Conservation (phyloP, 345 rosid species). For the Ceriops zippeliana region DNA sequence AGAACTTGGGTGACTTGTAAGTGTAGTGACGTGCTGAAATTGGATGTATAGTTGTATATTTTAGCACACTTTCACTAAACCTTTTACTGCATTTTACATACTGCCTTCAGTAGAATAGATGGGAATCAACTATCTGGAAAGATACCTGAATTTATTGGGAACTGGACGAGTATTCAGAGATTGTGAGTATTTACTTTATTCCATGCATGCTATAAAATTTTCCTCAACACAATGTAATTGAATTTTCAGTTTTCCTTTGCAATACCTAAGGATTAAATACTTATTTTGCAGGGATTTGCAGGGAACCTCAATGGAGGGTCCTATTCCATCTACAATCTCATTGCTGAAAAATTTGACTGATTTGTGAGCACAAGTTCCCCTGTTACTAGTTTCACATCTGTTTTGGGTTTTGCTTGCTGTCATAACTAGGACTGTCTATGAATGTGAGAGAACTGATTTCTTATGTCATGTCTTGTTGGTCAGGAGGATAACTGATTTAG, state of each 20-base stretch:
- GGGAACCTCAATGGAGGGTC: slow-evolving; percentile 84
- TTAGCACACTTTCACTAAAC: background rate
- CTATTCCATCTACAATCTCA: slow-evolving; percentile 69
- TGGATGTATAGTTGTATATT: background rate
- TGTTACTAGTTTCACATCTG: background rate
- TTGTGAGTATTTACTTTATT: slow-evolving; percentile 46
- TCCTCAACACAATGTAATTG: background rate
- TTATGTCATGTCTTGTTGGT: slow-evolving; percentile 2
- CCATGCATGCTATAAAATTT: background rate
- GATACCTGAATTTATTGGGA: slow-evolving; percentile 77
- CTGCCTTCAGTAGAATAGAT: slow-evolving; percentile 62
- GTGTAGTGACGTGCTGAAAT: slow-evolving; percentile 17
- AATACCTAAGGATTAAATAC: background rate
- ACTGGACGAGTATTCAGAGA: slow-evolving; percentile 56
- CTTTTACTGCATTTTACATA: background rate
- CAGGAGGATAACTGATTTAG: slow-evolving; percentile 73
- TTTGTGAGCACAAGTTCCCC: slow-evolving; percentile 47
- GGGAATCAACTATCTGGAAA: slow-evolving; percentile 68
- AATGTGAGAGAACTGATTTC: background rate
- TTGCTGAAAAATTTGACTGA: slow-evolving; percentile 40
- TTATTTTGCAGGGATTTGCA: slow-evolving; percentile 56
- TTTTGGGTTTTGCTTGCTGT: background rate
- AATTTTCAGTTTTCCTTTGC: background rate
- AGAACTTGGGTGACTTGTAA: slow-evolving; percentile 71
- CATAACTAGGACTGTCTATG: background rate